Evolutionary conservation across 805 yeast genomes (phyloP), one percentile per base, ranked within the genome.

Genomic region (Hanseniaspora pseudoguilliermondii): DNA sequence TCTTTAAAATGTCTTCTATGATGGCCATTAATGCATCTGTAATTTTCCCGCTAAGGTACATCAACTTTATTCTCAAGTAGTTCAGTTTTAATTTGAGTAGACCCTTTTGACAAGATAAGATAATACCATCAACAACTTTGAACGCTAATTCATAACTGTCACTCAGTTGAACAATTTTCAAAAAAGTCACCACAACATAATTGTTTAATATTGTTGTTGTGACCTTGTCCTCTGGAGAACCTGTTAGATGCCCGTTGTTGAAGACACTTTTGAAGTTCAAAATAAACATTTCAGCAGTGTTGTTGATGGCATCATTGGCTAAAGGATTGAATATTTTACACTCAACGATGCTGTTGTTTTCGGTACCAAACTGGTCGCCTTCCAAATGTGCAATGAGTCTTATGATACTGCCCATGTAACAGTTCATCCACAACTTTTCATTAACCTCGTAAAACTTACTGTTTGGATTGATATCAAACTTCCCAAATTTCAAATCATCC

Each of bases 281-380:
- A 38, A 69, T 67, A 35, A 67, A 69, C 27, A 61, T 60, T 21
- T 67, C 66, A 2, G 68, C 60, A 3, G 65, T 64, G 36, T 60
- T 61, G 55, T 64, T 70, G 18, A 69, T 57, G 51, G 68, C 65
- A 29, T 71, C 69, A 2, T 69, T 60, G 3, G 63, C 60, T 42
- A 93, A 77, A 5, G 97, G 97, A 62, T 88, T 84, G 57, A 87
- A 74, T 58, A 84, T 81, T 60, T 96, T 78, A 40, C 93, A 84
- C 65, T 90, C 95, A 10, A 89, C 95, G 56, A 93, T 76, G 51
- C 79, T 75, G 47, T 75, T 74, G 63, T 72, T 84, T 71, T 83
- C 88, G 52, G 88, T 95, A 52, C 86, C 88, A 60, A 80, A 86
- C 7, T 71, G 58, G 54, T 68, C 65, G 39, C 68, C 71, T 48